Percentiles rank a stretch among this genome's conserved stretches.
Evolutionary conservation across 2,329 filamentous ascomycete genomes (phyloP).

Genomic region (Aspergillus sergii): DNA sequence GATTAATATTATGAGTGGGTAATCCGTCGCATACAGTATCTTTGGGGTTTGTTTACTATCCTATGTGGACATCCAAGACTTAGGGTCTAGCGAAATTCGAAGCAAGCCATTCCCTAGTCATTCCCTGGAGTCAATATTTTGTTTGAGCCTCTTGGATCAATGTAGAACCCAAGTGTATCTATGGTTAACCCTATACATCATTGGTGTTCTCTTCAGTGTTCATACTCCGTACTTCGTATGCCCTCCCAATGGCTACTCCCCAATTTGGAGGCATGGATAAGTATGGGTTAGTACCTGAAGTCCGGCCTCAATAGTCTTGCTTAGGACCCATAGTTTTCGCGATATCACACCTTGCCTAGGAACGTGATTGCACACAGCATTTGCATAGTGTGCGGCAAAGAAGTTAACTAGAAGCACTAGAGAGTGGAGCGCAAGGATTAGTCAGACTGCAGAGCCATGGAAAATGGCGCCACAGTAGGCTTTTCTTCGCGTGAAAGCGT

Average conservation of each 20-base stretch:
- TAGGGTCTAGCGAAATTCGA: not conserved
- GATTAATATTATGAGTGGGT: not conserved
- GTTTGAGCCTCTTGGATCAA: not conserved
- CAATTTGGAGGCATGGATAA: not conserved
- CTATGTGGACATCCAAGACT: not conserved
- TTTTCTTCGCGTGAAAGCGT: not conserved
- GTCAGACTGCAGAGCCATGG: constrained; percentile 18
- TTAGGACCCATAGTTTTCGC: constrained; percentile 1
- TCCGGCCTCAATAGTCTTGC: not conserved
- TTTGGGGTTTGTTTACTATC: not conserved
- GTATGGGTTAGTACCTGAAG: not conserved
- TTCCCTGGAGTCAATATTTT: not conserved
- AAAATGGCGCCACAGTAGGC: constrained; percentile 9
- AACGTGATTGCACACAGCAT: not conserved
- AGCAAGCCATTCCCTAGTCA: not conserved
- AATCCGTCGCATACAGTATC: too few species aligned
- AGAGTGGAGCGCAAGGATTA: constrained; percentile 21
- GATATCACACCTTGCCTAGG: not conserved
- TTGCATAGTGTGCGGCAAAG: constrained; percentile 22
- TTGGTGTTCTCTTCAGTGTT: not conserved
- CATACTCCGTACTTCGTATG: not conserved
- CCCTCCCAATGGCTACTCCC: not conserved
- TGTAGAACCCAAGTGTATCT: not conserved
- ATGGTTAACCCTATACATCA: not conserved
- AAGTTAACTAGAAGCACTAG: constrained; percentile 31